A percentile compares a stretch with the other conserved stretches of the same genome.
These are phyloP conservation scores for Oidiodendron maius DNA, from an alignment of 495 filamentous ascomycete species.

Conservation along the genomic window DNA sequence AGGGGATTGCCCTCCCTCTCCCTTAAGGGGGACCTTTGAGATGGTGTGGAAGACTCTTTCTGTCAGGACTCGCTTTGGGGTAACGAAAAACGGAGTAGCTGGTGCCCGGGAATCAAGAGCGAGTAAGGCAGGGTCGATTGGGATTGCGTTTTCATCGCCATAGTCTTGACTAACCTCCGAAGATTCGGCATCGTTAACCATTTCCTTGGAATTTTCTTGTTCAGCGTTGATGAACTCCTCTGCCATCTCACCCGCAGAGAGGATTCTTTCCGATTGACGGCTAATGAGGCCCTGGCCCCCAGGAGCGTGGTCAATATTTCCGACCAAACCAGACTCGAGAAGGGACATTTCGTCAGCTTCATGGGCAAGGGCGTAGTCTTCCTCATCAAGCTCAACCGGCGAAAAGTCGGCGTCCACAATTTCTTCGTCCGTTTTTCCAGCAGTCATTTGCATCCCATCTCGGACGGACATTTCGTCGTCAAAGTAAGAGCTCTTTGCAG, in stretches of 20 bases:
- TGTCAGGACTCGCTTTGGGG: slow-evolving; percentile 20
- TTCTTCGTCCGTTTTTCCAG: slow-evolving; percentile 17
- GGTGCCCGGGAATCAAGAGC: slow-evolving; percentile 3
- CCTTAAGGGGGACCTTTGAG: slow-evolving; percentile 70
- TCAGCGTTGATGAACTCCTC: slow-evolving; percentile 3
- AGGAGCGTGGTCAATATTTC: slow-evolving; percentile 10
- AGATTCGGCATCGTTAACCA: slow-evolving; percentile 10
- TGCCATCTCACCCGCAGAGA: not conserved
- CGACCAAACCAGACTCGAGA: slow-evolving; percentile 32
- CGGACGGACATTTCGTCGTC: slow-evolving; percentile 52
- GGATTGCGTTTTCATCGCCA: slow-evolving; percentile 54
- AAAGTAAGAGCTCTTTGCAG: slow-evolving; percentile 41
- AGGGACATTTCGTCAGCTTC: slow-evolving; percentile 49
- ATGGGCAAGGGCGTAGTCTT: slow-evolving; percentile 39
- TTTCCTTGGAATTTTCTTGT: slow-evolving; percentile 12
- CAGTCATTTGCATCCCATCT: slow-evolving; percentile 28
- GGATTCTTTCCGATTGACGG: not conserved
- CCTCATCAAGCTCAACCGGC: slow-evolving; percentile 27
- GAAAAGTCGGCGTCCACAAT: slow-evolving; percentile 19
- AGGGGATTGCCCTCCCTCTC: slow-evolving; percentile 49
- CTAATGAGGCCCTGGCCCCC: slow-evolving; percentile 25
- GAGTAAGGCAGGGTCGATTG: slow-evolving; percentile 43
- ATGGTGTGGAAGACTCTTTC: slow-evolving; percentile 57
- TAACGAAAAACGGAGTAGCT: slow-evolving; percentile 5
- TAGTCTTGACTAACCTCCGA: slow-evolving; percentile 59